phyloP scores from a whole-genome alignment of 2,329 filamentous ascomycete genomes.

The Colletotrichum neosansevieriae region DNA sequence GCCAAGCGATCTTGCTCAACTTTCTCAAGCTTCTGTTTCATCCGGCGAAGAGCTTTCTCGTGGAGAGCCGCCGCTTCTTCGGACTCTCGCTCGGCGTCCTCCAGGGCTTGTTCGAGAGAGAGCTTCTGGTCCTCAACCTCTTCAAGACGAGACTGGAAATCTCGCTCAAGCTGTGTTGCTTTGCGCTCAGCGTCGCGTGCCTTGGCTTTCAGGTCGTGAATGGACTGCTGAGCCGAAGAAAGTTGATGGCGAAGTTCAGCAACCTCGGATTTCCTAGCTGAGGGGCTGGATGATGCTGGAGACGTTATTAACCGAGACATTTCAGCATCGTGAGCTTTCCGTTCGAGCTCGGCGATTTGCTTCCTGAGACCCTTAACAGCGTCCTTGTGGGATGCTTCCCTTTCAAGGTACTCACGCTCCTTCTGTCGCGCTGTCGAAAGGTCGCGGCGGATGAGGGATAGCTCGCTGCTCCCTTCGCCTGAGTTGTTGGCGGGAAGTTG shows the following conservation, averaged over 20 bases:
- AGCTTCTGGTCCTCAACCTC: conserved; percentile 71
- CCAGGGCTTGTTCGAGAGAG: conserved; percentile 69
- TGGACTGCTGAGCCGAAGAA: conserved; percentile 68
- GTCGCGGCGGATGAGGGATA: conserved; percentile 72
- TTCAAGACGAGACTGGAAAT: conserved; percentile 66
- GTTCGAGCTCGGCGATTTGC: conserved; percentile 75
- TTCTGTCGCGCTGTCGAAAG: conserved; percentile 74
- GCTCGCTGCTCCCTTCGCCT: conserved; percentile 62
- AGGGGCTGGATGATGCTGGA: conserved; percentile 62
- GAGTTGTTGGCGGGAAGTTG: conserved; percentile 49
- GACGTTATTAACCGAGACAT: conserved; percentile 62
- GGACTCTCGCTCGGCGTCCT: conserved; percentile 64
- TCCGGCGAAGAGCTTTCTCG: conserved; percentile 56
- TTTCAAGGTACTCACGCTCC: conserved; percentile 73
- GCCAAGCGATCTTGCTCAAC: conserved; percentile 60
- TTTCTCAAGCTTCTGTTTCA: conserved; percentile 64
- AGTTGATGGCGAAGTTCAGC: conserved; percentile 71
- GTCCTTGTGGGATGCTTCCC: conserved; percentile 74
- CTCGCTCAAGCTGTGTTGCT: conserved; percentile 55
- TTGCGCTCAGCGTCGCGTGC: conserved; percentile 65
- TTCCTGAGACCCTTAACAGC: conserved; percentile 72
- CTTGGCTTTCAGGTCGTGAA: conserved; percentile 65
- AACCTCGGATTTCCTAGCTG: conserved; percentile 68
- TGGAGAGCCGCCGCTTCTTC: conserved; percentile 60
- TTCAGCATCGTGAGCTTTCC: conserved; percentile 73